Evolutionary conservation across 495 filamentous ascomycete species (phyloP).

Genomic region (Hyaloscypha finlandica): DNA sequence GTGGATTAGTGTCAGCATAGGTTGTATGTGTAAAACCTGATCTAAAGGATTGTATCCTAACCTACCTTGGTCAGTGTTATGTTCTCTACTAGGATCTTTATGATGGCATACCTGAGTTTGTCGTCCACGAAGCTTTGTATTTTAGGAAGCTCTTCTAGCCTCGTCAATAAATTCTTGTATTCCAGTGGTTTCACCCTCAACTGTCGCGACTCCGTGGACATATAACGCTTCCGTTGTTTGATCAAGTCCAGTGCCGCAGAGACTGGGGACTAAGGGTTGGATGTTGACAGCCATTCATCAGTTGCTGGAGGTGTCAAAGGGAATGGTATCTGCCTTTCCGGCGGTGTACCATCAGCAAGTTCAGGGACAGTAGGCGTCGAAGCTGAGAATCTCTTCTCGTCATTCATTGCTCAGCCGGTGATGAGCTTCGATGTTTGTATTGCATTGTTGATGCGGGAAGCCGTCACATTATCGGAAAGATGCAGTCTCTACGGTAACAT

Average conservation of each 20-base stretch:
- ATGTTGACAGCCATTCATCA: conserved; percentile 20
- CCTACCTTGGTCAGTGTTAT: too few relatives aligned
- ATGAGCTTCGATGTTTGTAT: conserved; percentile 27
- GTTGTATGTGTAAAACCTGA: too few relatives aligned
- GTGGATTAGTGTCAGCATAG: too few relatives aligned
- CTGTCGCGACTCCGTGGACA: conserved; percentile 10
- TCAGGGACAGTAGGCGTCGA: conserved; percentile 25
- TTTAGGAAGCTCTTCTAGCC: background rate
- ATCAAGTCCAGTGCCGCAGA: conserved; percentile 12
- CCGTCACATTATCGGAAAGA: too few relatives aligned
- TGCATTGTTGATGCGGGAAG: too few relatives aligned
- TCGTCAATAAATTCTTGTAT: conserved; percentile 12
- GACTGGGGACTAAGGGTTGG: conserved; percentile 16
- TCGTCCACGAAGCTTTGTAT: too few relatives aligned
- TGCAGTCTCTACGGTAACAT: too few relatives aligned
- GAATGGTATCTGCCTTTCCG: conserved; percentile 27
- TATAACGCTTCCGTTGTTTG: background rate
- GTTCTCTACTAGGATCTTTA: too few relatives aligned
- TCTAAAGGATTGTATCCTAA: too few relatives aligned
- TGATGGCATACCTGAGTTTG: too few relatives aligned
- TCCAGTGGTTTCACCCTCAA: conserved; percentile 8
- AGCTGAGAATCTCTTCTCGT: conserved; percentile 29
- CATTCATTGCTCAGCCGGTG: conserved; percentile 27
- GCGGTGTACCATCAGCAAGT: conserved; percentile 26
- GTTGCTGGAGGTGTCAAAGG: conserved; percentile 29